Evolutionary conservation across 208 protist genomes (phyloP).

Genomic region (Herpetomonas tarakana): DNA sequence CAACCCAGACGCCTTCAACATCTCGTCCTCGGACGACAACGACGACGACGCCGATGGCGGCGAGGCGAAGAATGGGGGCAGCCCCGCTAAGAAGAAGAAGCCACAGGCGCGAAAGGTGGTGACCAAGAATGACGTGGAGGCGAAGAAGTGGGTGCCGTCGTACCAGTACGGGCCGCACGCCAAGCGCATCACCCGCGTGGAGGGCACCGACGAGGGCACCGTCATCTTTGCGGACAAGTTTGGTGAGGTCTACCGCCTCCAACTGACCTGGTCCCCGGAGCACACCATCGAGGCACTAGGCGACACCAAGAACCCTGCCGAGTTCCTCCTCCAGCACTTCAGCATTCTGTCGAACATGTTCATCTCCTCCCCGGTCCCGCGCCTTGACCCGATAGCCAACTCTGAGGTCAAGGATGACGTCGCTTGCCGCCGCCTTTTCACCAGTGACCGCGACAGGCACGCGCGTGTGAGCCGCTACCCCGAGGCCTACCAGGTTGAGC

Average conservation of each 20-base stretch:
- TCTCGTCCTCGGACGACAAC: conserved; percentile 23
- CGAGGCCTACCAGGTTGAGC: conserved; percentile 74
- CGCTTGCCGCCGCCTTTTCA: conserved; percentile 62
- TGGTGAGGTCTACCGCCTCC: conserved; percentile 78
- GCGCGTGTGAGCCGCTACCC: conserved; percentile 77
- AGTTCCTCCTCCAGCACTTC: conserved; percentile 85
- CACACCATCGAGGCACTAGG: conserved; percentile 48
- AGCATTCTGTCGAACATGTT: conserved; percentile 72
- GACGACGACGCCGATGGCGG: conserved; percentile 5
- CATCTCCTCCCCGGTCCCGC: conserved; percentile 52
- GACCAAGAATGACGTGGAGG: conserved; percentile 7
- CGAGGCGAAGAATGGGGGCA: not conserved
- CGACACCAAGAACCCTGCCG: conserved; percentile 25
- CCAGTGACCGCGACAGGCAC: conserved; percentile 82
- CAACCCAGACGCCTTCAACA: conserved; percentile 23
- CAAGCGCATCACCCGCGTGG: conserved; percentile 80
- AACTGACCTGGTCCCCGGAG: conserved; percentile 45
- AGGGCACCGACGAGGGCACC: conserved; percentile 40
- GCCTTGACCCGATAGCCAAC: conserved; percentile 21
- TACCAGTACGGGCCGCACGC: conserved; percentile 73
- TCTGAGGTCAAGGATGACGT: conserved; percentile 24
- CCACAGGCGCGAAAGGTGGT: not conserved
- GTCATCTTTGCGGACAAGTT: conserved; percentile 91
- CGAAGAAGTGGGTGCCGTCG: conserved; percentile 36
- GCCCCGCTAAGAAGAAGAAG: conserved; percentile 6